Conservation (phyloP, 345 rosid genomes). For the Triadica sebifera region DNA sequence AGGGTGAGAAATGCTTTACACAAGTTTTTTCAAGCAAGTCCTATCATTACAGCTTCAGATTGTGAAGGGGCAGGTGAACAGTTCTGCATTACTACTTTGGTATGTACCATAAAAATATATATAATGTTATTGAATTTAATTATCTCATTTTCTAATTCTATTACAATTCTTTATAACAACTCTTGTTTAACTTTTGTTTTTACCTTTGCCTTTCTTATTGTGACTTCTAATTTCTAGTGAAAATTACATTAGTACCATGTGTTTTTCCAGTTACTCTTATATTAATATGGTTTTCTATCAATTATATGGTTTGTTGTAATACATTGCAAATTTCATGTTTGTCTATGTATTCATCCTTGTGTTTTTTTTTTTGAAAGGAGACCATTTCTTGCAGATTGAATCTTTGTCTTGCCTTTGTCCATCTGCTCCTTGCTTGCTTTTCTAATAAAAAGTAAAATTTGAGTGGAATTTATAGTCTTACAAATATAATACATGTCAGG, state of each 20-base stretch:
- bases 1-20: slow-evolving; percentile 92
- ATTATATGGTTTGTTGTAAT: not conserved
- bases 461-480: not conserved
- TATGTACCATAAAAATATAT: slow-evolving; percentile 34
- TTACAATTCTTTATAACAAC: not conserved
- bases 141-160: not conserved
- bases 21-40: slow-evolving; percentile 95
- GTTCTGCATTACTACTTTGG: slow-evolving; percentile 97
- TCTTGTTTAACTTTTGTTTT: not conserved
- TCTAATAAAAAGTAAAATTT: not conserved
- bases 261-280: not conserved
- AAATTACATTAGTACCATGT: not conserved
- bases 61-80: slow-evolving; percentile 99
- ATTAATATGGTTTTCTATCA: not conserved
- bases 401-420: not conserved
- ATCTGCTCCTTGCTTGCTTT: slow-evolving; percentile 4
- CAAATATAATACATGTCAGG: not conserved
- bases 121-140: not conserved
- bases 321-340: not conserved
- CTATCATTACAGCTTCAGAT: slow-evolving; percentile 92
- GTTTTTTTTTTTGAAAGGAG: too few species aligned
- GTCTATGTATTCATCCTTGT: not conserved
- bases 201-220: not conserved
- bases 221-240: slow-evolving; percentile 3
- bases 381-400: not conserved